Conservation (phyloP, 495 filamentous ascomycete species). For the Aspergillus homomorphus region DNA sequence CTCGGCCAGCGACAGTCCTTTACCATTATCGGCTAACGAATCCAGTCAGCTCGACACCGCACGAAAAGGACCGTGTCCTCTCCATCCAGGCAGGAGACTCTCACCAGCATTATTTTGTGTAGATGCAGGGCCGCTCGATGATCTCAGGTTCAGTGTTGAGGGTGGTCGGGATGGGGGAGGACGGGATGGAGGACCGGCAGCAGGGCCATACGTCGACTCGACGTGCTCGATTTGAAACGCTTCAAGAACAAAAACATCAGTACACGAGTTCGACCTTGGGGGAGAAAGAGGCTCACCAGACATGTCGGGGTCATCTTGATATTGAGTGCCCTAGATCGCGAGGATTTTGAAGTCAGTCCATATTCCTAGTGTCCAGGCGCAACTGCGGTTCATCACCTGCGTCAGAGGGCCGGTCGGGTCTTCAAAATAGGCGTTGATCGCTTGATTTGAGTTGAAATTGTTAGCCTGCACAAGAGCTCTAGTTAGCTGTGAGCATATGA, state of each 20-base stretch:
- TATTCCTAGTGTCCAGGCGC: not conserved
- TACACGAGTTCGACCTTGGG: not conserved
- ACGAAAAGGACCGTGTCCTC: not conserved
- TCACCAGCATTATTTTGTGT: slow-evolving; percentile 25
- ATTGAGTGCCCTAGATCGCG: slow-evolving; percentile 17
- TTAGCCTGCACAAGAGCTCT: slow-evolving; percentile 36
- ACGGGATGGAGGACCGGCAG: slow-evolving; percentile 23
- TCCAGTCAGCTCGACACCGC: slow-evolving; percentile 6
- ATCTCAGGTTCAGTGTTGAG: slow-evolving; percentile 55
- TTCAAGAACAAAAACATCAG: slow-evolving; percentile 21
- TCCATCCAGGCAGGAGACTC: slow-evolving; percentile 1
- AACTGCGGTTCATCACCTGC: slow-evolving; percentile 25
- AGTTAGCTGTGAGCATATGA: slow-evolving; percentile 6
- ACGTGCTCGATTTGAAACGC: slow-evolving; percentile 57
- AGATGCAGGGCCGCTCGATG: slow-evolving; percentile 5
- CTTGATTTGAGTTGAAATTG: slow-evolving; percentile 46
- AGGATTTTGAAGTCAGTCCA: slow-evolving; percentile 12
- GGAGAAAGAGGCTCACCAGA: slow-evolving; percentile 18
- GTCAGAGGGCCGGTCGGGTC: slow-evolving; percentile 40
- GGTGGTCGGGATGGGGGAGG: slow-evolving; percentile 65
- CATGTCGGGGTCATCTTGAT: slow-evolving; percentile 24
- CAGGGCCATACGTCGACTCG: slow-evolving; percentile 42
- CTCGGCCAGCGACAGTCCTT: slow-evolving; percentile 47
- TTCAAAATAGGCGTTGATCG: slow-evolving; percentile 53
- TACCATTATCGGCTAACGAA: slow-evolving; percentile 37